A percentile compares a stretch with the other conserved stretches of the same genome.
Conservation (phyloP, 768 basidiomycete species). For the Guyanaporus albipodus region DNA sequence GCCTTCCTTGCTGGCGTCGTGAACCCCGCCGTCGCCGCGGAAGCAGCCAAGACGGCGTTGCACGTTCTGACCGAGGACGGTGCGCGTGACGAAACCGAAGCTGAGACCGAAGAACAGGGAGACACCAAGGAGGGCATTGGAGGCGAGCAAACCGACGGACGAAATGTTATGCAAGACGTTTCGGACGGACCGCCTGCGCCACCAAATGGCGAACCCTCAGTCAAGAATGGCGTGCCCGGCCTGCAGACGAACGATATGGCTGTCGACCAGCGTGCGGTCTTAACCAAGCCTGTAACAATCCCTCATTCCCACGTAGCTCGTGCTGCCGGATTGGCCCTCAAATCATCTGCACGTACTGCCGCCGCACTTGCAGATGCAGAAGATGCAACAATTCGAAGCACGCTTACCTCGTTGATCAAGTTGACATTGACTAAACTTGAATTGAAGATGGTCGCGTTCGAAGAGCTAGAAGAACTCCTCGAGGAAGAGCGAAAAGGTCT, state of each 20-base stretch:
- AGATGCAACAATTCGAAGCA: slow-evolving; percentile 71
- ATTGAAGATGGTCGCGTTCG: slow-evolving; percentile 92
- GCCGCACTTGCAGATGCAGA: slow-evolving; percentile 76
- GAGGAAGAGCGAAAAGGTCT: slow-evolving; percentile 86
- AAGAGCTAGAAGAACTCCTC: slow-evolving; percentile 86
- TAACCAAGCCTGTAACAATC: slow-evolving; percentile 36
- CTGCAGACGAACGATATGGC: slow-evolving; percentile 40
- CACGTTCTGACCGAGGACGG: slow-evolving; percentile 71
- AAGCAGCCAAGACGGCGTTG: slow-evolving; percentile 88
- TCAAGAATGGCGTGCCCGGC: slow-evolving; percentile 13
- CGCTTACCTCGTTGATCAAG: slow-evolving; percentile 82
- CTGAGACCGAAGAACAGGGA: slow-evolving; percentile 21
- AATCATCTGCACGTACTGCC: slow-evolving; percentile 85
- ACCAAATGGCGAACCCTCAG: slow-evolving; percentile 14
- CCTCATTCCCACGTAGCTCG: slow-evolving; percentile 74
- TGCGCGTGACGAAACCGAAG: slow-evolving; percentile 40
- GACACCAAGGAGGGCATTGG: slow-evolving; percentile 33
- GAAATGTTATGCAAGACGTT: slow-evolving; percentile 34
- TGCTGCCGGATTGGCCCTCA: slow-evolving; percentile 84
- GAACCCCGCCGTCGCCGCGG: slow-evolving; percentile 84
- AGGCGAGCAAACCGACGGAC: slow-evolving; percentile 41
- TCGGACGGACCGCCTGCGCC: slow-evolving; percentile 4
- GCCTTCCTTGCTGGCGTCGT: slow-evolving; percentile 95
- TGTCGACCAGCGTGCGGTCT: slow-evolving; percentile 38
- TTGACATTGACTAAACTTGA: slow-evolving; percentile 85